Conservation (phyloP, 1,284 basidiomycete species). For the Sporisorium graminicola region DNA sequence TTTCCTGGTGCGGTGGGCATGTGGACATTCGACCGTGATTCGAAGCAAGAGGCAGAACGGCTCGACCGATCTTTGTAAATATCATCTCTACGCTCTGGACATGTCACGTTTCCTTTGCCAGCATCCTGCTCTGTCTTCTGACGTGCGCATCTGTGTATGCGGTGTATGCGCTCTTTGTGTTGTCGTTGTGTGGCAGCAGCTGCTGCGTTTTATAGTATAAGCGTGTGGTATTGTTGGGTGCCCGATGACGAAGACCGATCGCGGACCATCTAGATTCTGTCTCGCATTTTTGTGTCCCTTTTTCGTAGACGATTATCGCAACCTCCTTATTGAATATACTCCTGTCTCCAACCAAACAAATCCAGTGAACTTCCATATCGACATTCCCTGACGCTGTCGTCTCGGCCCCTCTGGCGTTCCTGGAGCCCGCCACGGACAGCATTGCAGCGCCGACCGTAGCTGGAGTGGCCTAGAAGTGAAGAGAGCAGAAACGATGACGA, state of each 20-base stretch:
- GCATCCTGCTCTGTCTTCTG: not conserved
- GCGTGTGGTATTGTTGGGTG: too few species aligned
- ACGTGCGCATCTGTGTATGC: too few species aligned
- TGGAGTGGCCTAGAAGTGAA: not conserved
- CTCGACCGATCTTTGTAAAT: slow-evolving; percentile 2
- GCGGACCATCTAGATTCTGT: too few species aligned
- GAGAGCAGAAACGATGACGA: not conserved
- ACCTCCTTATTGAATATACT: too few species aligned
- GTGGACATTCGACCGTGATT: not conserved
- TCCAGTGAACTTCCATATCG: too few species aligned
- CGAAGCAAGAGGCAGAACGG: not conserved
- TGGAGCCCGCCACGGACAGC: not conserved
- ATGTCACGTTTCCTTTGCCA: not conserved
- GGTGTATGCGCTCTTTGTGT: too few species aligned
- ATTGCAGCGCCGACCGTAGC: not conserved
- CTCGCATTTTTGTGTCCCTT: too few species aligned
- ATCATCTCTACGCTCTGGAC: slow-evolving; percentile 1
- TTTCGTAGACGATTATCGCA: too few species aligned
- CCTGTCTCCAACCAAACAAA: too few species aligned
- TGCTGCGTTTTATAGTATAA: too few species aligned
- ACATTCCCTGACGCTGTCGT: not conserved
- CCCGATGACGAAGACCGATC: too few species aligned
- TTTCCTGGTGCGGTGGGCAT: not conserved
- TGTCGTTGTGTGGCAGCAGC: too few species aligned
- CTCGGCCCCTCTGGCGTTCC: not conserved